Evolutionary conservation across 2,329 filamentous ascomycete species (phyloP).

Genomic region (Apiospora koreana): DNA sequence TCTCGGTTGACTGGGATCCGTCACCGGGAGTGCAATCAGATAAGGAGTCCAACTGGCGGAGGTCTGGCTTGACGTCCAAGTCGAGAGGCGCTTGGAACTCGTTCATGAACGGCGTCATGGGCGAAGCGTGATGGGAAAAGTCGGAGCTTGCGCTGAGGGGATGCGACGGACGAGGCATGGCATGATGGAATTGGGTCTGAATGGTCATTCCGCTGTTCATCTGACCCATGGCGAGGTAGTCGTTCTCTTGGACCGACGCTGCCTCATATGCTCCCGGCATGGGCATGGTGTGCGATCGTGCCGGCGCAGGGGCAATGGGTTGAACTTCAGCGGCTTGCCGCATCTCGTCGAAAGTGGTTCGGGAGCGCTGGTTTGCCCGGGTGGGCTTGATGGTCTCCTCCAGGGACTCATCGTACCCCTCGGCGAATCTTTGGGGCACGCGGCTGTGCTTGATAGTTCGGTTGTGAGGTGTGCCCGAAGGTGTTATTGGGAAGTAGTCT

Average conservation of each 20-base stretch:
- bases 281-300: constrained; percentile 58
- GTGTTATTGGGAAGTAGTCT: constrained; percentile 69
- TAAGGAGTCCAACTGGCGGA: constrained; percentile 31
- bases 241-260: constrained; percentile 55
- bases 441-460: constrained; percentile 43
- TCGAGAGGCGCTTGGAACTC: constrained; percentile 46
- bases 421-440: constrained; percentile 53
- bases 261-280: constrained; percentile 47
- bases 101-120: constrained; percentile 50
- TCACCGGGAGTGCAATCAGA: constrained; percentile 13
- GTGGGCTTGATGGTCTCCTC: constrained; percentile 65
- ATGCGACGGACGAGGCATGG: constrained; percentile 35
- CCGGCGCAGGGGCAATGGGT: constrained; percentile 28
- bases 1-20: constrained; percentile 26
- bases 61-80: constrained; percentile 37
- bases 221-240: constrained; percentile 55
- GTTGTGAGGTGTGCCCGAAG: constrained; percentile 63
- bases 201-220: constrained; percentile 39
- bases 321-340: constrained; percentile 53
- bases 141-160: constrained; percentile 45
- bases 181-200: constrained; percentile 40
- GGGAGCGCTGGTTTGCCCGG: constrained; percentile 44
- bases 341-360: constrained; percentile 60
- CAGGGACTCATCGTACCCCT: constrained; percentile 66
- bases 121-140: constrained; percentile 53